Conservation (phyloP, 2,329 filamentous ascomycete species). For the Aureobasidium sp. region DNA sequence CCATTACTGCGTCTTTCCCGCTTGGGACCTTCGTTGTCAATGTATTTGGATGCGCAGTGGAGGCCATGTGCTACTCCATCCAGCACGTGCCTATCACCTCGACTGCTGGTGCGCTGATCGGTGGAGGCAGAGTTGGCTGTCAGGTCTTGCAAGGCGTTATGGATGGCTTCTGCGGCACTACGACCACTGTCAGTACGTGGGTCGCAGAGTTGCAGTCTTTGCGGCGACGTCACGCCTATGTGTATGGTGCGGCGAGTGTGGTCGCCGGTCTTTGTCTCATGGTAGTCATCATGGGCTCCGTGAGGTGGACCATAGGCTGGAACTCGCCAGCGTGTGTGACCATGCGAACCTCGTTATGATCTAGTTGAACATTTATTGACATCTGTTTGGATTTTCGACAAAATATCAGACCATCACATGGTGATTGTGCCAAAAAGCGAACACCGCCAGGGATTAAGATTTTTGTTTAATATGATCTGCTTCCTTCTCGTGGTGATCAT, state of each 20-base stretch:
- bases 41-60: constrained; percentile 63
- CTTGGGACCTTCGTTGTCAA: constrained; percentile 83
- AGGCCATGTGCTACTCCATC: constrained; percentile 73
- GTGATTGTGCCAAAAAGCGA: not conserved
- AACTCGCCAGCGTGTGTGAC: constrained; percentile 30
- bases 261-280: constrained; percentile 50
- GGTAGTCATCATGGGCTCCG: constrained; percentile 66
- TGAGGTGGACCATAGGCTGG: constrained; percentile 58
- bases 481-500: constrained; percentile 3
- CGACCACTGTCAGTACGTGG: constrained; percentile 45
- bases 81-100: constrained; percentile 51
- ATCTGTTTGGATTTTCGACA: not conserved
- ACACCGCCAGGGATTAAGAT: not conserved
- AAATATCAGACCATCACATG: not conserved
- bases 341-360: constrained; percentile 14
- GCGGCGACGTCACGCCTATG: constrained; percentile 52
- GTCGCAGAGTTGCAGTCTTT: constrained; percentile 38
- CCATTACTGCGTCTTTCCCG: constrained; percentile 60
- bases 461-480: not conserved
- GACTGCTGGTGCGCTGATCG: constrained; percentile 28
- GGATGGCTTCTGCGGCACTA: constrained; percentile 43
- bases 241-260: constrained; percentile 60
- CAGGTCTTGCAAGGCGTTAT: constrained; percentile 42
- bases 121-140: constrained; percentile 37
- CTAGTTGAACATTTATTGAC: not conserved